A percentile compares a stretch with the other conserved stretches of the same genome.
phyloP scores from a whole-genome alignment of 169 alveolate species.

The Babesia microti region DNA sequence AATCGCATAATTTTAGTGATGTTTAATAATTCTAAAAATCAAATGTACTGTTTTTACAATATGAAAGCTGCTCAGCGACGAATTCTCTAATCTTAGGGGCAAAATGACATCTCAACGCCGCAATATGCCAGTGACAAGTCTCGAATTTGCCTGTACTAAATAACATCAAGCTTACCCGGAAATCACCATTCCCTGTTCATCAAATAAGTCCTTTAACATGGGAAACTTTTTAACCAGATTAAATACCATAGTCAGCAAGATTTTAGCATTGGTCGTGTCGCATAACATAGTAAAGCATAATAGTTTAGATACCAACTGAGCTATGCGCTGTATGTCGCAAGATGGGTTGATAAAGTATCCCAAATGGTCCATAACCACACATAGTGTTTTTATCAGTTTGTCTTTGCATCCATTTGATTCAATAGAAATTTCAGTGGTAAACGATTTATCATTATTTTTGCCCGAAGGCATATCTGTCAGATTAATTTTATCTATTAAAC shows the following conservation, averaged over 20 bases:
- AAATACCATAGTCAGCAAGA: constrained; percentile 15
- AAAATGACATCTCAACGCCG: constrained; percentile 11
- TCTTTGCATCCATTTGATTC: too few relatives aligned
- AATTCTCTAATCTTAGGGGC: constrained; percentile 2
- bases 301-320: constrained; percentile 16
- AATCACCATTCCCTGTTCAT: constrained; percentile 32
- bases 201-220: constrained; percentile 8
- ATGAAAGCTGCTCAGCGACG: constrained; percentile 1
- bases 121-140: constrained; percentile 37
- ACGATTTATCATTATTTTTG: too few relatives aligned
- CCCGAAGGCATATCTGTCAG: too few relatives aligned
- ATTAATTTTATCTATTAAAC: too few relatives aligned
- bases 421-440: too few relatives aligned
- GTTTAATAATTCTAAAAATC: too few relatives aligned
- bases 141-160: too few relatives aligned
- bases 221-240: constrained; percentile 27
- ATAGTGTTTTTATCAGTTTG: too few relatives aligned
- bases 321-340: constrained; percentile 18
- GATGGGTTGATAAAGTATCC: too few relatives aligned
- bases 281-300: constrained; percentile 7
- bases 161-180: constrained; percentile 35
- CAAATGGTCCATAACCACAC: too few relatives aligned
- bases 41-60: neutral
- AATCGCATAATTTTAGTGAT: too few relatives aligned
- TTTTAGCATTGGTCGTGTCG: constrained; percentile 19